Base-by-base conservation (phyloP, 73 alveolate genomes). In the Paramecium sonneborni region DNA sequence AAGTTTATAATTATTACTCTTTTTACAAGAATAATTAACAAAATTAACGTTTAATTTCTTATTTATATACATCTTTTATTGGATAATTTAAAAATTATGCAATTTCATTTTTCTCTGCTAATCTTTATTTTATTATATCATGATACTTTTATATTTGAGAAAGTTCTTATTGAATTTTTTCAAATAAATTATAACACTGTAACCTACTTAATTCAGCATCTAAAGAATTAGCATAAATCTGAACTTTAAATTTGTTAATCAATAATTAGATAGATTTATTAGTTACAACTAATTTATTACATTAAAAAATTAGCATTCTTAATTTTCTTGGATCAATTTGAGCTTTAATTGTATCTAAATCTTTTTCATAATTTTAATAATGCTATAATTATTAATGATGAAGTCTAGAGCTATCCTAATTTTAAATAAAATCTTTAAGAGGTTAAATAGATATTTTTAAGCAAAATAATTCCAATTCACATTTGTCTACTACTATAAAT, bases 161-260 rank as follows among this genome's bases (percentile, higher is more conserved):
- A 30, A 62, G 44, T 62, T 62, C 84, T 62, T 10, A 10, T 32
- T 62, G 26, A 7, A 62, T 32, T 62, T 62, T 62, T 26, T 62
- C 84, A 12, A 62, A 26, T 30, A 62, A 15, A 62, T 62, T 43
- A 26, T 62, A 24, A 62, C 84, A 62, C 24, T 62, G 48, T 62
- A 62, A 24, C 11, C 84, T 62, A 26, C 44, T 62, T 12, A 62
- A 32, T 62, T 62, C 84, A 10, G 46, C 84, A 62, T 62, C 84
- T 14, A 32, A 23, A 26, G 84, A 62, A 30, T 26, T 62, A 62
- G 84, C 84, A 62, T 62, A 62, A 0, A 62, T 62, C 24, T 62
- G 84, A 23, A 62, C 84, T 62, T 62, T 62, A 62, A 62, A 62
- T 62, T 62, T 62, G 26, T 62, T 62, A 32, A 62, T 62, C 46